phyloP scores from a whole-genome alignment of 306 rosid genomes.

The Begonia loranthoides region DNA sequence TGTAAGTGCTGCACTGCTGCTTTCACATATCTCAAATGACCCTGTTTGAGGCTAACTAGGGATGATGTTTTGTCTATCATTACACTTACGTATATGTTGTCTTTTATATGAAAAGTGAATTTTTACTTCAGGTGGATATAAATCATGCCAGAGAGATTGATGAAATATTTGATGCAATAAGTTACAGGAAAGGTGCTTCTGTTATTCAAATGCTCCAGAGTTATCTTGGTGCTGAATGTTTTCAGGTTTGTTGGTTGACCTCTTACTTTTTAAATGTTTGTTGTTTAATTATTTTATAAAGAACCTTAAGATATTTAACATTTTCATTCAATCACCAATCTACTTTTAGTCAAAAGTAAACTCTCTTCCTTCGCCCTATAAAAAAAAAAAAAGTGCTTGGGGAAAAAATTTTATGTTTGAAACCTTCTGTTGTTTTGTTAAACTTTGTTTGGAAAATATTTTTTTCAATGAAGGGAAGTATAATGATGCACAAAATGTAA shows the following conservation, averaged over 20 bases:
- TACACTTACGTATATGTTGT: background rate
- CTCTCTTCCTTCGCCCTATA: background rate
- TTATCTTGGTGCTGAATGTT: constrained; percentile 80
- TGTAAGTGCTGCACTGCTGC: no score
- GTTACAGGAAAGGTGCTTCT: constrained; percentile 86
- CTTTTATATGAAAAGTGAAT: constrained; percentile 1
- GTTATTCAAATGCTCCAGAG: constrained; percentile 92
- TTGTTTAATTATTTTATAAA: no score
- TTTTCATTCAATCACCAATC: background rate
- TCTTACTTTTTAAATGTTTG: constrained; percentile 6
- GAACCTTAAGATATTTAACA: no score
- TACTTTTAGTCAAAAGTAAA: background rate
- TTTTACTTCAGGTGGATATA: constrained; percentile 63
- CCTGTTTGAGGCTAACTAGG: no score
- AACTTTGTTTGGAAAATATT: no score
- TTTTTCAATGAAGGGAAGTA: no score
- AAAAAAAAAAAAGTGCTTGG: background rate
- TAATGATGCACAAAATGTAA: no score
- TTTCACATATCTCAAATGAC: no score
- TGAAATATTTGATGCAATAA: constrained; percentile 90
- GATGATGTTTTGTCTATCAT: background rate
- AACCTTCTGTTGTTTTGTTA: no score
- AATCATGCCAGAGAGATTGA: constrained; percentile 84
- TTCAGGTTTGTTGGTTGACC: constrained; percentile 50
- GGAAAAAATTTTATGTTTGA: no score